phyloP scores from a whole-genome alignment of 768 basidiomycete genomes.

The Lactifluus pinguis region DNA sequence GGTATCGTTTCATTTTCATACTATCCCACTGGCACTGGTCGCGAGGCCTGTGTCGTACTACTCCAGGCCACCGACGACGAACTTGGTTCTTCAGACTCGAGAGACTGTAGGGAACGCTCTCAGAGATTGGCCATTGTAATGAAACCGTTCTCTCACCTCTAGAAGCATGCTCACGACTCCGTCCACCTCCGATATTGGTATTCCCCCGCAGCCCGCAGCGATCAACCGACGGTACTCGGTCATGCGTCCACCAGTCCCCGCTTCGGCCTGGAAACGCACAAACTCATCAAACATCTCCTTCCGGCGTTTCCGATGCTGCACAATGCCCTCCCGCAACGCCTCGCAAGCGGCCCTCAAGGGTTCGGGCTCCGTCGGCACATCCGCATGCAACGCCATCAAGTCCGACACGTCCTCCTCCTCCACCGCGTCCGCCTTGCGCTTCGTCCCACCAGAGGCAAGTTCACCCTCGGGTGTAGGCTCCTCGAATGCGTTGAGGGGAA shows the following conservation, averaged over 20 bases:
- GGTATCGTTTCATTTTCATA: not conserved
- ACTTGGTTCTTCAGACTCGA: constrained; percentile 76
- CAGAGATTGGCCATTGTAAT: constrained; percentile 6
- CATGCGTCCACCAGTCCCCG: constrained; percentile 85
- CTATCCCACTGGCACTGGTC: constrained; percentile 17
- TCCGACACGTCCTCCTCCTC: constrained; percentile 55
- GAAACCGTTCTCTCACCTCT: constrained; percentile 47
- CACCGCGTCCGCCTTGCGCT: constrained; percentile 38
- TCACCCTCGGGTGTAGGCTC: constrained; percentile 22
- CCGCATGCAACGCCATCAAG: constrained; percentile 46
- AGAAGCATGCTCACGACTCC: constrained; percentile 75
- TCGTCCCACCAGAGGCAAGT: constrained; percentile 22
- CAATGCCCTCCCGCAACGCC: constrained; percentile 53
- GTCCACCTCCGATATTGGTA: constrained; percentile 82
- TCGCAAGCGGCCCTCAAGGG: constrained; percentile 49
- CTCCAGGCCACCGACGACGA: constrained; percentile 40
- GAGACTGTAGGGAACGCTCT: constrained; percentile 40
- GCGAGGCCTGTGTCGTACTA: constrained; percentile 18
- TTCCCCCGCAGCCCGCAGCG: constrained; percentile 81
- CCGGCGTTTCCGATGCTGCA: constrained; percentile 56
- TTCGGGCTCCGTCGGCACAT: constrained; percentile 50
- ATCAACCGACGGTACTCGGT: constrained; percentile 83
- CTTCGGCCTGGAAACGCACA: constrained; percentile 77
- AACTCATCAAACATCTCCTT: constrained; percentile 65
- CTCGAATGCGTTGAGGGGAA: constrained; percentile 27